Conservation (phyloP, 2,329 filamentous ascomycete species). For the Cryphonectria parasitica region DNA sequence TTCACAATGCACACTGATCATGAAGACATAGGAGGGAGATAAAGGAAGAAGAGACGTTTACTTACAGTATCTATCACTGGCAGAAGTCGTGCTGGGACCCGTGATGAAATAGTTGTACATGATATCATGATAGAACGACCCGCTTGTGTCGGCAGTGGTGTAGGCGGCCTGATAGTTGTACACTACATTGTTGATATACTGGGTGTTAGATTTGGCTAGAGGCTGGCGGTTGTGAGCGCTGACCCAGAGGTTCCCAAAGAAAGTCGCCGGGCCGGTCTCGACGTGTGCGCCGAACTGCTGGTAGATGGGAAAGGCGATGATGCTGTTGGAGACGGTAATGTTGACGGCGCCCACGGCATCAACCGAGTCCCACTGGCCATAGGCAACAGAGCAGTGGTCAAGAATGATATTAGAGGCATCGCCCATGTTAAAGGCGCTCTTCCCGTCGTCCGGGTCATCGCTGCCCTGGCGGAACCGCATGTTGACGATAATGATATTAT, state of each 20-base stretch:
- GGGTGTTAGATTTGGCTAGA: slow-evolving; percentile 50
- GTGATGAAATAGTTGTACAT: slow-evolving; percentile 51
- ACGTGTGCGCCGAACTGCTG: slow-evolving; percentile 50
- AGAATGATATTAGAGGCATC: slow-evolving; percentile 49
- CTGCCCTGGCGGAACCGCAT: slow-evolving; percentile 49
- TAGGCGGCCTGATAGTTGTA: slow-evolving; percentile 50
- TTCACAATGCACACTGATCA: too few species aligned
- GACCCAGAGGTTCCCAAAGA: slow-evolving; percentile 51
- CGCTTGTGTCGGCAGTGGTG: slow-evolving; percentile 33
- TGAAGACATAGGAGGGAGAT: background rate
- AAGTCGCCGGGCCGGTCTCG: slow-evolving; percentile 45
- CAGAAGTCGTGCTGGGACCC: slow-evolving; percentile 44
- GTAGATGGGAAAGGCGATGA: slow-evolving; percentile 48
- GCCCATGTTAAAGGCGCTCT: slow-evolving; percentile 49
- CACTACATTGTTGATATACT: slow-evolving; percentile 49
- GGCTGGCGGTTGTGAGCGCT: slow-evolving; percentile 52
- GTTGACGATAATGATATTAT: slow-evolving; percentile 45
- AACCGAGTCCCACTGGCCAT: slow-evolving; percentile 49
- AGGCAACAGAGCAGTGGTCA: slow-evolving; percentile 48
- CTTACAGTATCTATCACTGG: slow-evolving; percentile 42
- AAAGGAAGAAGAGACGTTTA: background rate
- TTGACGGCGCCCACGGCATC: slow-evolving; percentile 43
- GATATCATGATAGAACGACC: slow-evolving; percentile 39
- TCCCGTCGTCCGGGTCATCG: slow-evolving; percentile 41
- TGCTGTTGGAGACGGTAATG: slow-evolving; percentile 50